Base-by-base conservation (phyloP, 129 eudicot species). In the Kitagawia praeruptora region DNA sequence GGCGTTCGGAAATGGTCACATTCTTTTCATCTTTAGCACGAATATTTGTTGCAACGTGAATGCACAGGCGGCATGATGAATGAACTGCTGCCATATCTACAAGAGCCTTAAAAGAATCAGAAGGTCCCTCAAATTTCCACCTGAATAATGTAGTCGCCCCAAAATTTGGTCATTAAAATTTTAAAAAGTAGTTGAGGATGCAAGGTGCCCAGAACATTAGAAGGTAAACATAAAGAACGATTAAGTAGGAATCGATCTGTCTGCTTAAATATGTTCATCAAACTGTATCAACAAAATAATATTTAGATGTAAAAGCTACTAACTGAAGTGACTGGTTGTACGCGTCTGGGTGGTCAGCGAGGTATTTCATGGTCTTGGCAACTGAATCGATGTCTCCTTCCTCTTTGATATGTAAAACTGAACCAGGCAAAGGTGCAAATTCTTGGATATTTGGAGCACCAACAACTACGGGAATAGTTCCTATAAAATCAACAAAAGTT, bases 11-110 rank as follows among this genome's bases (percentile, higher is more conserved):
- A 19, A 86, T 78, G 18, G 47, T 81, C 25, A 75, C 64, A 31
- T 69, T 80, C 74, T 78, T 81, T 86, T 94, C 98, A 76, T 94
- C 97, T 75, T 90, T 79, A 73, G 90, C 93, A 46, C 70, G 97
- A 75, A 89, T 87, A 82, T 74, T 87, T 82, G 98, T 91, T 61
- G 98, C 97, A 75, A 94, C 81, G 84, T 78, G 75, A 78, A 94
- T 89, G 87, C 98, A 94, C 80, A 94, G 79, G 31, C 98, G 97
- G 53, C 98, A 94, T 71, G 98, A 94, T 42, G 98, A 94, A 84
- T 94, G 98, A 76, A 94, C 98, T 76, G 98, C 93, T 70, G 98
- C 96, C 97, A 94, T 94, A 81, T 94, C 98, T 83, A 94, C 84
- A 58, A 94, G 97, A 48, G 98, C 97, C 85, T 89, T 94, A 83